Evolutionary conservation across 1,284 basidiomycete genomes (phyloP).

Genomic region (Austropuccinia psidii): DNA sequence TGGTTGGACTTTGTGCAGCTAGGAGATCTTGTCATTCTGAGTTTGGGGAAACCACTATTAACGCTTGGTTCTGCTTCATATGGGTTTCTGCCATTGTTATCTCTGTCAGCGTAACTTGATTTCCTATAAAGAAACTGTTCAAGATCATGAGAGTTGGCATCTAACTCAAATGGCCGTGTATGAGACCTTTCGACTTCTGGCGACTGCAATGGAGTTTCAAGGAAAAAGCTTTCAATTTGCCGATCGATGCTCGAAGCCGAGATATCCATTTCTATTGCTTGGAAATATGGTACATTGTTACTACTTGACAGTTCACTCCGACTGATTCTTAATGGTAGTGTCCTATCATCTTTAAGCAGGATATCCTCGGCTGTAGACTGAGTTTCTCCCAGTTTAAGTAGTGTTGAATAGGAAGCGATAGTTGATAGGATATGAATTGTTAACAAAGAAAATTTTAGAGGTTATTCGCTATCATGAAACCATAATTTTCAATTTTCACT

Average conservation of each 20-base stretch:
- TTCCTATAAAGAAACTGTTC: too few species aligned
- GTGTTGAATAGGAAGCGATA: too few species aligned
- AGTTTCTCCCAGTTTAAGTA: too few species aligned
- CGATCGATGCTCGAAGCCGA: slow-evolving; percentile 22
- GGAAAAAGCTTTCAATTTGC: slow-evolving; percentile 18
- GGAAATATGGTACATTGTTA: not conserved
- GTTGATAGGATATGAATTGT: too few species aligned
- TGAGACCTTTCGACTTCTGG: not conserved
- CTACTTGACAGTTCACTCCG: too few species aligned
- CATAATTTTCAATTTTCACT: too few species aligned
- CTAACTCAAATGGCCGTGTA: not conserved
- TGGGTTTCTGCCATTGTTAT: not conserved
- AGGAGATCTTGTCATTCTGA: slow-evolving; percentile 28
- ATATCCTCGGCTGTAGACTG: too few species aligned
- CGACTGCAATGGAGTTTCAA: not conserved
- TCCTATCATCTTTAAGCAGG: too few species aligned
- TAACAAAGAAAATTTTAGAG: too few species aligned
- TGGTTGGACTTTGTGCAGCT: slow-evolving; percentile 1
- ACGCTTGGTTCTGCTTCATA: not conserved
- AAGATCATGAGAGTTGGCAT: not conserved
- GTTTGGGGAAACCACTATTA: not conserved
- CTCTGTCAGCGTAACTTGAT: not conserved
- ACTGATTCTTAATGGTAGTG: too few species aligned
- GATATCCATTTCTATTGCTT: slow-evolving; percentile 5
- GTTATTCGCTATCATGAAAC: too few species aligned